A percentile compares a stretch with the other conserved stretches of the same genome.
phyloP scores from a whole-genome alignment of 257 asterid genomes.

The Salvia splendens region DNA sequence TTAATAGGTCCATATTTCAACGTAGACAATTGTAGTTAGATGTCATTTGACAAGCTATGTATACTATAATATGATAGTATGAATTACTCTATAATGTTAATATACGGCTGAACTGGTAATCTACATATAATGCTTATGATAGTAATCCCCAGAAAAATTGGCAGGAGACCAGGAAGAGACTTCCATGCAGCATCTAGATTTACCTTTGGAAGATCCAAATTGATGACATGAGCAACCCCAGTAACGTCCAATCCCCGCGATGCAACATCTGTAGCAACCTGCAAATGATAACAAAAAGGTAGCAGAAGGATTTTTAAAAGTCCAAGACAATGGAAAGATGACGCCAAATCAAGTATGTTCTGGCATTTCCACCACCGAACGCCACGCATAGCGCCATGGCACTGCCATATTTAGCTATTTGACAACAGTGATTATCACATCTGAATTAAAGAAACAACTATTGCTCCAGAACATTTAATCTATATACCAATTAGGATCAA shows the following conservation, averaged over 20 bases:
- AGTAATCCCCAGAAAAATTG: slow-evolving; percentile 7
- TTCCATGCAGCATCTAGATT: slow-evolving; percentile 25
- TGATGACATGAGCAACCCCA: slow-evolving; percentile 85
- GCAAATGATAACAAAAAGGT: slow-evolving; percentile 32
- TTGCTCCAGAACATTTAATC: neutral
- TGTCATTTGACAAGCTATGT: neutral
- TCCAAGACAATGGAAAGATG: neutral
- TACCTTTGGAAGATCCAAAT: slow-evolving; percentile 92
- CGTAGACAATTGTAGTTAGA: neutral
- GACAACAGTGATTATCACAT: neutral
- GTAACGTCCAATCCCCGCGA: slow-evolving; percentile 90
- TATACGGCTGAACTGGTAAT: slow-evolving; percentile 15
- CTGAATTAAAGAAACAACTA: slow-evolving; percentile 14
- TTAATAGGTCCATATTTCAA: neutral
- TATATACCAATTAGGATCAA: slow-evolving; percentile 10
- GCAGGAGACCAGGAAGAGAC: slow-evolving; percentile 23
- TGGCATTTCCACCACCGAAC: too few relatives aligned
- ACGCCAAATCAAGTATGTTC: slow-evolving; percentile 7
- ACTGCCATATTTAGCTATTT: too few relatives aligned
- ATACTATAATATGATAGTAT: neutral
- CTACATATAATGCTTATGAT: neutral
- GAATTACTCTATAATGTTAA: neutral
- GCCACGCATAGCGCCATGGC: too few relatives aligned
- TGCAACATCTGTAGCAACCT: slow-evolving; percentile 98
- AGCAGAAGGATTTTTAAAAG: neutral